Evolutionary conservation across 441 rosid species (phyloP).

Genomic region (Gossypium aridum): DNA sequence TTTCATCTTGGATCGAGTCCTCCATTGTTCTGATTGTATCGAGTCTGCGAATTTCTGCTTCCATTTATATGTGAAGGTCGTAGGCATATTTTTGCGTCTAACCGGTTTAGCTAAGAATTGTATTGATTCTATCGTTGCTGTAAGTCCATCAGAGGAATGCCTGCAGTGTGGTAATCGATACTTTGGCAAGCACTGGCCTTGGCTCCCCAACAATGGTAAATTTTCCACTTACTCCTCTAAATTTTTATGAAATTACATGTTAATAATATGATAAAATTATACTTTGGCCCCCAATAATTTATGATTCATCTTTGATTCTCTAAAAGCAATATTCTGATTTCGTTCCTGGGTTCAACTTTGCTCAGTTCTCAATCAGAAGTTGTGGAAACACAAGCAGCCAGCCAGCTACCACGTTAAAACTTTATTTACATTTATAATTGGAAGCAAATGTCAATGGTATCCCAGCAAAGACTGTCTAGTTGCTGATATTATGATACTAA

Average conservation of each 20-base stretch:
- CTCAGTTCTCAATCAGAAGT: neutral
- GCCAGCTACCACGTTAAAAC: conserved; percentile 2
- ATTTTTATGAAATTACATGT: too few relatives aligned
- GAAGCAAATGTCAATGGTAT: neutral
- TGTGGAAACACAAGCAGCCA: neutral
- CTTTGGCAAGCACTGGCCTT: neutral
- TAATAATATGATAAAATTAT: too few relatives aligned
- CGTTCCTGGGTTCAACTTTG: neutral
- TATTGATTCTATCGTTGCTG: neutral
- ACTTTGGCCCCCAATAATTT: too few relatives aligned
- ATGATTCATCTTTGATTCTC: neutral
- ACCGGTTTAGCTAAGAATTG: neutral
- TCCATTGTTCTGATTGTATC: neutral
- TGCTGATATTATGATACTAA: neutral
- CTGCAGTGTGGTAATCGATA: neutral
- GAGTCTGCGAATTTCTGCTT: too few relatives aligned
- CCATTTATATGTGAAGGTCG: too few relatives aligned
- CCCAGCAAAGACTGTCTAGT: neutral
- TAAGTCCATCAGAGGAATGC: neutral
- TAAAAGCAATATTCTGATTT: neutral
- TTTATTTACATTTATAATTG: neutral
- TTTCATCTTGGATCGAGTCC: neutral
- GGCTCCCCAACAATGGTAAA: too few relatives aligned
- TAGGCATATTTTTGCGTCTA: neutral
- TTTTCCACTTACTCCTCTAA: too few relatives aligned